Base-by-base conservation (phyloP, 2,329 filamentous ascomycete species). In the Trichoderma oligosporum region DNA sequence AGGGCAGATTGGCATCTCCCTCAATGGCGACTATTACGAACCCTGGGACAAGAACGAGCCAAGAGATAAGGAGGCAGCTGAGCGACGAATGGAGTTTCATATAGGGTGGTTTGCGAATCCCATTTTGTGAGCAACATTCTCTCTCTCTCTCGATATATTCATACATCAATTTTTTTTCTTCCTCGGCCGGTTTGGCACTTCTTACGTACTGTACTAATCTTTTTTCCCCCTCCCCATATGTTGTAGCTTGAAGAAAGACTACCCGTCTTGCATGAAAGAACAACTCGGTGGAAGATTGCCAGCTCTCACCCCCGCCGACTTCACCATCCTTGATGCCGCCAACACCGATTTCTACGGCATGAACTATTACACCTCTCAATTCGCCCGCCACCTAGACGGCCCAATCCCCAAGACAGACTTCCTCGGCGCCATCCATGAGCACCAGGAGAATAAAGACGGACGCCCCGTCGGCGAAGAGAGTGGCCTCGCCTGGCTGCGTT, bases 311-410 rank as follows among this genome's bases (percentile, higher is more conserved):
- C 31, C 58, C 0, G 58, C 59, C 0, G 71, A 74, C 4, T 61
- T 68, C 25, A 46, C 56, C 5, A 51, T 71, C 0, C 61, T 73
- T 0, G 47, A 58, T 0, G 61, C 61, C 3, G 63, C 65, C 0
- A 63, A 66, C 7, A 65, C 62, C 3, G 67, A 70, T 49, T 75
- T 74, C 51, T 75, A 74, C 57, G 72, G 72, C 41, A 74, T 74
- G 71, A 74, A 75, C 61, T 71, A 70, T 57, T 75, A 75, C 66
- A 73, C 73, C 0, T 69, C 70, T 0, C 69, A 72, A 54, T 74
- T 67, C 53, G 69, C 70, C 1, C 65, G 64, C 2, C 68, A 72
- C 49, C 59, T 63, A 2, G 41, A 62, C 4, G 54, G 35, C 4
- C 62, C 63, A 1, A 62, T 71, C 1, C 54, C 64, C 0, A 63